Conservation (phyloP, 164 flowering plant genomes). For the Liquidambar formosana region DNA sequence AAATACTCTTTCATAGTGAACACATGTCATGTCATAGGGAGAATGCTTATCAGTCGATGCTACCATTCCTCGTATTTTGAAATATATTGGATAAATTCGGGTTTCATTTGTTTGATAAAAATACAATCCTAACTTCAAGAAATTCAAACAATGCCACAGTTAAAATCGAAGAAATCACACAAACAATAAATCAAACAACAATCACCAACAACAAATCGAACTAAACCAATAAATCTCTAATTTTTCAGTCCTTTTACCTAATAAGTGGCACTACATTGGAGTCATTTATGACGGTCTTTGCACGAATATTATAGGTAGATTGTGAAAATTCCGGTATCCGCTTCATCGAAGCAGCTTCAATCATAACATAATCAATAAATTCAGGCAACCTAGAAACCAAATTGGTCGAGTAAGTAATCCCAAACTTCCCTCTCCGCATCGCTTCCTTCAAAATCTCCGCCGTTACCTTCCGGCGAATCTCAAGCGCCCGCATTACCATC, state of each 20-base stretch:
- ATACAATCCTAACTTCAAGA: not conserved
- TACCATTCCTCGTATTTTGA: too few species aligned
- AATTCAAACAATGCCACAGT: not conserved
- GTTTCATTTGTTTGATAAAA: not conserved
- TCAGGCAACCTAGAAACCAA: constrained; percentile 42
- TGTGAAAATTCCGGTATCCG: constrained; percentile 46
- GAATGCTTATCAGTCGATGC: too few species aligned
- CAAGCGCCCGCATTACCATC: constrained; percentile 64
- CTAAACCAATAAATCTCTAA: not conserved
- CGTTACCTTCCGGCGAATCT: constrained; percentile 67
- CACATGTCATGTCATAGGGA: too few species aligned
- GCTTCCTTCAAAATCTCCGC: constrained; percentile 59
- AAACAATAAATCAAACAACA: not conserved
- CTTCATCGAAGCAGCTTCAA: constrained; percentile 80
- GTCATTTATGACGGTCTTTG: constrained; percentile 47
- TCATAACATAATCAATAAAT: constrained; percentile 74
- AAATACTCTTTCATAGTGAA: too few species aligned
- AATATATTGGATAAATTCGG: not conserved
- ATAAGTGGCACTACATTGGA: constrained; percentile 71
- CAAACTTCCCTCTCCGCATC: constrained; percentile 67
- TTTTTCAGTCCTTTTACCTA: constrained; percentile 41
- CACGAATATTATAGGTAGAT: constrained; percentile 63
- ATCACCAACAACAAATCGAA: not conserved
- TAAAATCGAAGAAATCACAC: not conserved
- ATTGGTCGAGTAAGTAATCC: constrained; percentile 71